These are phyloP conservation scores for Aaosphaeria arxii DNA, from an alignment of 2,329 filamentous ascomycete species.

Conservation along the genomic window DNA sequence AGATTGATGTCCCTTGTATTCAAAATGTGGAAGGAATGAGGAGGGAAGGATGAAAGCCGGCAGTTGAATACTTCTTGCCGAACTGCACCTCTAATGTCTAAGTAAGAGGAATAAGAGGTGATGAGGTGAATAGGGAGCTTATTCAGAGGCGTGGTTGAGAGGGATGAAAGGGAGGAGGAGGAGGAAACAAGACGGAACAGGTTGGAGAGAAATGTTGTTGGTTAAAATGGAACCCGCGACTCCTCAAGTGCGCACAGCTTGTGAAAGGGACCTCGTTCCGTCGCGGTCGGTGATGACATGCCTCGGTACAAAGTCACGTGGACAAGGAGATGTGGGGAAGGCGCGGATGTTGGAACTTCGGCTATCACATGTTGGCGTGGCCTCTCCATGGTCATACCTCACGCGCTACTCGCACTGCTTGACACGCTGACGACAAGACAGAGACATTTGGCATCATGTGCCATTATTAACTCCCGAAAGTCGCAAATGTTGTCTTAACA, in stretches of 20 bases:
- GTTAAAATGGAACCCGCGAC: no score
- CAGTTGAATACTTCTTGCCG: conserved; percentile 2
- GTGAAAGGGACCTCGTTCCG: conserved; percentile 7
- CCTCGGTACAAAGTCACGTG: no score
- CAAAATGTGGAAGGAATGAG: background rate
- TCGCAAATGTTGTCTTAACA: no score
- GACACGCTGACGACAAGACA: no score
- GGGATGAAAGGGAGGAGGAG: background rate
- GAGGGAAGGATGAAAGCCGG: conserved; percentile 1
- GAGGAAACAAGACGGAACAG: background rate
- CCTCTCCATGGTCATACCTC: no score
- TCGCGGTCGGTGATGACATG: conserved; percentile 2
- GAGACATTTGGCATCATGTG: no score
- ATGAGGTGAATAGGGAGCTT: no score
- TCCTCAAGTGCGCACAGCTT: background rate
- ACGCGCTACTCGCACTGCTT: no score
- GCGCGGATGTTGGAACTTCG: no score
- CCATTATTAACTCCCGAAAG: no score
- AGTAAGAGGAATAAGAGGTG: background rate
- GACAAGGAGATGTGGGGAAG: no score
- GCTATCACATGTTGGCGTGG: no score
- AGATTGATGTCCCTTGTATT: background rate
- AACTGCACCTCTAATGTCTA: background rate
- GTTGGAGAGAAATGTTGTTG: background rate
- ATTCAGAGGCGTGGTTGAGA: background rate